A percentile compares a stretch with the other conserved stretches of the same genome.
phyloP scores from a whole-genome alignment of 2,329 filamentous ascomycete species.

The Fusarium tjaetaba region DNA sequence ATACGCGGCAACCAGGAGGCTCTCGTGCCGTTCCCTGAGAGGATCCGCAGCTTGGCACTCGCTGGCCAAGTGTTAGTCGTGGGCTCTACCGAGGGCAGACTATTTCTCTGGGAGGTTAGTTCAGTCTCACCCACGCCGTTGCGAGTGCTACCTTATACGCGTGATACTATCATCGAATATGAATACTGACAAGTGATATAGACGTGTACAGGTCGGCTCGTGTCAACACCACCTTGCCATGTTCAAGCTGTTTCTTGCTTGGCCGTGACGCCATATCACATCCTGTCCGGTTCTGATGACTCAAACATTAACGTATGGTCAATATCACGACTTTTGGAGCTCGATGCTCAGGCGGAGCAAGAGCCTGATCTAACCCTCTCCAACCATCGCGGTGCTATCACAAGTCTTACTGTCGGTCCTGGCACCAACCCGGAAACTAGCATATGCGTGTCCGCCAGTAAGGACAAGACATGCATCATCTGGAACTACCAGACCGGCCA shows the following conservation, averaged over 20 bases:
- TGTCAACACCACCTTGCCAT: conserved; percentile 80
- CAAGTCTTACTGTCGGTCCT: conserved; percentile 69
- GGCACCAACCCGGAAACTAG: conserved; percentile 75
- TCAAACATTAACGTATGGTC: conserved; percentile 95
- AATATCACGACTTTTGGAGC: conserved; percentile 74
- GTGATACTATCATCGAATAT: conserved; percentile 20
- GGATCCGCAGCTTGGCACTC: conserved; percentile 80
- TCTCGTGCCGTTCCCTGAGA: conserved; percentile 86
- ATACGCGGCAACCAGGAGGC: conserved; percentile 88
- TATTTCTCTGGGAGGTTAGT: conserved; percentile 92
- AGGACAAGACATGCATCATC: conserved; percentile 87
- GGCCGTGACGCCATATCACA: conserved; percentile 74
- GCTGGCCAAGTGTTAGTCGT: conserved; percentile 78
- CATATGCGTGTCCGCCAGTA: conserved; percentile 84
- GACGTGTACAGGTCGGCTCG: conserved; percentile 78
- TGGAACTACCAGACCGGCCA: conserved; percentile 91
- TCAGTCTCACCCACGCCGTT: conserved; percentile 18
- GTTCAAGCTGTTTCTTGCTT: conserved; percentile 83
- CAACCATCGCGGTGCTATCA: conserved; percentile 80
- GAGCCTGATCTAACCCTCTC: conserved; percentile 82
- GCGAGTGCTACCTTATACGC: conserved; percentile 9
- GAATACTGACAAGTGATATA: conserved; percentile 50
- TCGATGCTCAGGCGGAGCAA: conserved; percentile 63
- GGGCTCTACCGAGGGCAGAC: conserved; percentile 84
- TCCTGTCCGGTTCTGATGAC: conserved; percentile 84